A percentile compares a stretch with the other conserved stretches of the same genome.
Conservation (phyloP, 192 early-diverging fungal species). For the Linnemannia elongata region DNA sequence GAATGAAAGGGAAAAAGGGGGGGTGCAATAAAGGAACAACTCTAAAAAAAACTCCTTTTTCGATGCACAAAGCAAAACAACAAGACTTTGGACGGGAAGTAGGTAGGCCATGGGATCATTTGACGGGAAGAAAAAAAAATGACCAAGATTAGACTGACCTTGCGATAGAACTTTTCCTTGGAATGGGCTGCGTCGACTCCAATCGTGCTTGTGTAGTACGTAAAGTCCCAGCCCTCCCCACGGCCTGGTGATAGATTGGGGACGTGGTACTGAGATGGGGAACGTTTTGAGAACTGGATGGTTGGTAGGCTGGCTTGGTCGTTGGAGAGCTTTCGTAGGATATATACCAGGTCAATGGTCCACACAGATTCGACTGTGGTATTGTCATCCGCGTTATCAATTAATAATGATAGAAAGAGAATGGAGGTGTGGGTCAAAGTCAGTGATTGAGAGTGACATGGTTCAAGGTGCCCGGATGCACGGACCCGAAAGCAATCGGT, state of each 20-base stretch:
- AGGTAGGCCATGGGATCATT: not conserved
- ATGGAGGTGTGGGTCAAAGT: not conserved
- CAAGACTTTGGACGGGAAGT: not conserved
- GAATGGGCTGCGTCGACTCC: constrained; percentile 85
- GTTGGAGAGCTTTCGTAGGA: constrained; percentile 66
- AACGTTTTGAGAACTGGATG: constrained; percentile 15
- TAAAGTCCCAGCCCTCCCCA: constrained; percentile 78
- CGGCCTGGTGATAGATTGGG: constrained; percentile 43
- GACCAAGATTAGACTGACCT: constrained; percentile 7
- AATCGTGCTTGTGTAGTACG: constrained; percentile 90
- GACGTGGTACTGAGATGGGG: constrained; percentile 4
- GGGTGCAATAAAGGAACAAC: not conserved
- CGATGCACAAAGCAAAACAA: no score
- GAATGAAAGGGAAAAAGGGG: not conserved
- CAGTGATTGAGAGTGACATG: not conserved
- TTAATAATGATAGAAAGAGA: not conserved
- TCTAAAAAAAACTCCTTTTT: constrained; percentile 1
- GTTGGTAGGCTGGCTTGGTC: constrained; percentile 66
- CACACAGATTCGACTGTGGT: constrained; percentile 75
- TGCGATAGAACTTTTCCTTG: constrained; percentile 76
- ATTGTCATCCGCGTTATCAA: not conserved
- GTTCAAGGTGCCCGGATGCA: not conserved
- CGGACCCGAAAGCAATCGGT: not conserved
- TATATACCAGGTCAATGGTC: constrained; percentile 91
- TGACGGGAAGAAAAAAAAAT: not conserved